phyloP scores from a whole-genome alignment of 2,329 filamentous ascomycete species.

The Parastagonospora avenae region DNA sequence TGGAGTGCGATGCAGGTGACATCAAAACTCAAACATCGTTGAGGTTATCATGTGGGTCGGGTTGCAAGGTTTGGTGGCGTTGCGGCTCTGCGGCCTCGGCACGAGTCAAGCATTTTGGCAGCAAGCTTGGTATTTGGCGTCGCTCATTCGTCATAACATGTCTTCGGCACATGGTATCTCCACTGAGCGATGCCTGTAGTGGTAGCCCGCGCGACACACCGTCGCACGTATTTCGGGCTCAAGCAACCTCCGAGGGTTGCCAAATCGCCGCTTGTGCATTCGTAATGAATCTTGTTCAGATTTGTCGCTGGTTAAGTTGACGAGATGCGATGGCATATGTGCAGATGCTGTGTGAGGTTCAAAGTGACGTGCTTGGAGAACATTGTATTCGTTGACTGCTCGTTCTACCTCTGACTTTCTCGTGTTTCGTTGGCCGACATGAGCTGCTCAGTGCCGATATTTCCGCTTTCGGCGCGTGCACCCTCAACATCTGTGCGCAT shows the following conservation, averaged over 20 bases:
- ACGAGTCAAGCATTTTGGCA: slow-evolving; percentile 13
- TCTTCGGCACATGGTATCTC: not conserved
- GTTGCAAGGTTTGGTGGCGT: not conserved
- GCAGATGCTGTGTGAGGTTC: too few relatives aligned
- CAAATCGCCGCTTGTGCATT: too few relatives aligned
- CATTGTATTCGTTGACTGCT: too few relatives aligned
- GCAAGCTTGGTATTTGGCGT: not conserved
- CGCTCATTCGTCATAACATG: not conserved
- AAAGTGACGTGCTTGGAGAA: too few relatives aligned
- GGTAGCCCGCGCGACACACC: too few relatives aligned
- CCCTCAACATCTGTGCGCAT: not conserved
- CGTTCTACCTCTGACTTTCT: too few relatives aligned
- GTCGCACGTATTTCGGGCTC: too few relatives aligned
- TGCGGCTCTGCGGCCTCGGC: slow-evolving; percentile 20
- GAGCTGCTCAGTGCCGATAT: not conserved
- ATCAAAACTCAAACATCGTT: slow-evolving; percentile 1
- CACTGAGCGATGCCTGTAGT: too few relatives aligned
- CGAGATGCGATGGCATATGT: too few relatives aligned
- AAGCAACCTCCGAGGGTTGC: too few relatives aligned
- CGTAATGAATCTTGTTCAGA: too few relatives aligned
- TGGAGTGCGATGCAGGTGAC: not conserved
- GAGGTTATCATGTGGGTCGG: slow-evolving; percentile 1
- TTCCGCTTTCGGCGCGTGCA: not conserved
- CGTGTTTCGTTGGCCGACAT: not conserved
- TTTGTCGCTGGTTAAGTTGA: too few relatives aligned